Evolutionary conservation across 202 grass and related monocot species (phyloP), one percentile per base, ranked within the genome.

Genomic region (Saccharum hybrid): DNA sequence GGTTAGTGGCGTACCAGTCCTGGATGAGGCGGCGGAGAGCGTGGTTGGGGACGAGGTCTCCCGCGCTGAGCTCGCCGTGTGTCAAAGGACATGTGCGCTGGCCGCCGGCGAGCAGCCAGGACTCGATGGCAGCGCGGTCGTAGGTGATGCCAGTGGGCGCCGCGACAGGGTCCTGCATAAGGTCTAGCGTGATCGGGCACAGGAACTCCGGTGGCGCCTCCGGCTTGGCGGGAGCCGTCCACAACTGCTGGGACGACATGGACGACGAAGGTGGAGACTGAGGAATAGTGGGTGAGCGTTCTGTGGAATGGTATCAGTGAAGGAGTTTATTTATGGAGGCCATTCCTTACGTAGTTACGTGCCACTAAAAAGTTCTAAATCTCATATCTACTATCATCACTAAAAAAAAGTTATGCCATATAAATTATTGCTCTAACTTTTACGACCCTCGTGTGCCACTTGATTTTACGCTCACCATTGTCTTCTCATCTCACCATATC

Each of bases 121-220:
- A 52, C 42, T 82, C 87, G 56, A 94, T 94, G 78, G 71, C 75
- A 3, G 80, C 68, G 0, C 92, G 89, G 85, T 94, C 92, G 67
- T 94, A 94, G 19, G 92, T 92, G 82, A 94, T 92, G 37, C 92
- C 92, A 0, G 92, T 76, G 6, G 85, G 74, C 28, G 65, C 78
- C 0, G 66, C 68, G 15, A 92, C 92, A 0, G 92, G 92, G 65
- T 94, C 92, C 6, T 28, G 76, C 89, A 94, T 91, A 38, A 94
- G 81, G 2, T 94, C 92, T 0, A 91, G 68, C 5, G 89, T 91
- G 16, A 94, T 90, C 41, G 92, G 92, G 82, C 92, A 94, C 1
- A 75, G 81, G 59, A 94, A 92, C 77, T 94, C 84, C 42, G 82
- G 28, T 2, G 92, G 87, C 2, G 46, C 10, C 56, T 91, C 90